Conservation (phyloP, 1,139 yeast species). For the Lodderomyces beijingensis region DNA sequence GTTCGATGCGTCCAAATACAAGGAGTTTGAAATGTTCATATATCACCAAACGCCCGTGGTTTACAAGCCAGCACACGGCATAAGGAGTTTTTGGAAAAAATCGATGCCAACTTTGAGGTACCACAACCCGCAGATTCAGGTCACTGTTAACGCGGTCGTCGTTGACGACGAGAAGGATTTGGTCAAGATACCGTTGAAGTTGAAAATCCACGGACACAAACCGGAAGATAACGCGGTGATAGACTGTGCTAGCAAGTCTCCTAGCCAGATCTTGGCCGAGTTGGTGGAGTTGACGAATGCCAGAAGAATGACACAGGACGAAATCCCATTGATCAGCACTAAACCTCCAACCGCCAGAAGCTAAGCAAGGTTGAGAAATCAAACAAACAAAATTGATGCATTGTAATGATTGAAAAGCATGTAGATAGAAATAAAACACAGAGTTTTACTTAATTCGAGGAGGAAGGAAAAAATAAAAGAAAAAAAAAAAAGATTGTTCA, state of each 20-base stretch:
- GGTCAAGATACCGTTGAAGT: constrained; percentile 45
- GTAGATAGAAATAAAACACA: too few species aligned
- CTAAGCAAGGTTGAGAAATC: too few species aligned
- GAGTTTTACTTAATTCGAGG: too few species aligned
- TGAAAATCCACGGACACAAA: constrained; percentile 25
- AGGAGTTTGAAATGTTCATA: constrained; percentile 24
- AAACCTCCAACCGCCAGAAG: constrained; percentile 4
- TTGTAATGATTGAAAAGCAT: constrained; percentile 1
- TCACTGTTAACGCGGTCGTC: constrained; percentile 55
- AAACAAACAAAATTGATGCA: neutral
- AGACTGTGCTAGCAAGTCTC: constrained; percentile 28
- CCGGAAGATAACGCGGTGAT: constrained; percentile 20
- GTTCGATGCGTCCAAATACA: constrained; percentile 22
- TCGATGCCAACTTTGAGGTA: constrained; percentile 75
- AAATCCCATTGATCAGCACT: constrained; percentile 19
- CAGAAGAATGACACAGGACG: constrained; percentile 21
- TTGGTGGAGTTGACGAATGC: constrained; percentile 33
- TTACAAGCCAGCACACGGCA: constrained; percentile 32
- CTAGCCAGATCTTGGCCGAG: constrained; percentile 24
- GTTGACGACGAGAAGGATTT: constrained; percentile 38
- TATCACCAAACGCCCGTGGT: constrained; percentile 9
- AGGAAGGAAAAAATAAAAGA: too few species aligned
- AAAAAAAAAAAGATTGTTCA: constrained; percentile 1
- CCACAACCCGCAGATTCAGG: constrained; percentile 69
- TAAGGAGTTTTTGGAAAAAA: constrained; percentile 61